Evolutionary conservation across 495 filamentous ascomycete species (phyloP), one percentile per base, ranked within the genome.

Genomic region (Penicillium maclennaniae): DNA sequence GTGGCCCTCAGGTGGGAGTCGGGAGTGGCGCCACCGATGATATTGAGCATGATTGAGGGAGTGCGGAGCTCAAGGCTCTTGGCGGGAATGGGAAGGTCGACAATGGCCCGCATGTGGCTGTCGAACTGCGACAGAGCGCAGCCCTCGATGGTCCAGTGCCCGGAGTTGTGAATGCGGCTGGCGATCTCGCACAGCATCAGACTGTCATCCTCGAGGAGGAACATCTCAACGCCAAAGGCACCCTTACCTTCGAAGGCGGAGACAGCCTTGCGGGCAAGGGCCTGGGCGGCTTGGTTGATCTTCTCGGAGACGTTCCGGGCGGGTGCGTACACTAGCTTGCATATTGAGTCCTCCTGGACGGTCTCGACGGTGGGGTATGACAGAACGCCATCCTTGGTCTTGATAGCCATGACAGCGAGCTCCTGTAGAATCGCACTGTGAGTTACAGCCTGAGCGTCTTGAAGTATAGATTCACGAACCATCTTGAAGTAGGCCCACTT

Each of bases 151-250:
- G 90, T 97, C 73, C 93, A 95, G 70, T 98, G 93, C 14, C 93
- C 93, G 1, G 90, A 95, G 71, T 97, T 98, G 72, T 98, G 93
- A 39, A 92, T 90, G 9, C 93, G 83, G 42, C 90, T 91, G n/a
- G 93, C 93, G 45, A 97, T 87, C 70, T 98, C 93, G 69, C 95
- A 96, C 49, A 98, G 78, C 54, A 95, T 71, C 4, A 95, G 77
- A 52, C 58, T 74, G 73, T 81, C 82, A 62, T 95, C 83, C 41
- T 85, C 72, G n/a, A 95, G 80, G 7, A 97, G 75, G 69, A 97
- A 98, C 86, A 97, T 89, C 70, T 98, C 93, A 0, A 97, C 92
- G 0, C 92, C 93, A 69, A 97, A 98, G 28, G 95, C 87, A 52
- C 93, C 93, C 57, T 92, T 87, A 44, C 93, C 93, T 73, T 84